phyloP scores from a whole-genome alignment of 257 asterid genomes.

The Gentiana straminea region DNA sequence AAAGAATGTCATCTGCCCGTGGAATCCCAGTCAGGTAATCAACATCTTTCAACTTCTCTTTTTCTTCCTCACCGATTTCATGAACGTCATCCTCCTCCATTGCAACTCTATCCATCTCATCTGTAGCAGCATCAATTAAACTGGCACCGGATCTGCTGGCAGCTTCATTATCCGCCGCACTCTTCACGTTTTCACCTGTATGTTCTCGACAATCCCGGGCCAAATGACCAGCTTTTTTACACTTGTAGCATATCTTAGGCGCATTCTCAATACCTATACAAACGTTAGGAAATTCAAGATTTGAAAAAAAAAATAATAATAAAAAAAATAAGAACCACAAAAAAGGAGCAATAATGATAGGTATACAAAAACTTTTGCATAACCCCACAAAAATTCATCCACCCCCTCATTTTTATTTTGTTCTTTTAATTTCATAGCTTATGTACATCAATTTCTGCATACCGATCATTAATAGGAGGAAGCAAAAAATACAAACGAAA shows the following conservation, averaged over 20 bases:
- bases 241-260: constrained; percentile 72
- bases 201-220: constrained; percentile 83
- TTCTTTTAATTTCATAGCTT: no score
- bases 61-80: constrained; percentile 98
- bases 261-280: constrained; percentile 45
- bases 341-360: no score
- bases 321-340: no score
- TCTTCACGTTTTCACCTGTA: constrained; percentile 30
- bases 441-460: no score
- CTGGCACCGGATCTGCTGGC: constrained; percentile 11
- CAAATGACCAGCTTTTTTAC: constrained; percentile 76
- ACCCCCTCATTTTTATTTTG: no score
- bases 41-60: constrained; percentile 65
- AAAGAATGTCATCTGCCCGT: constrained; percentile 49
- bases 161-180: constrained; percentile 22
- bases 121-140: constrained; percentile 7
- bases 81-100: constrained; percentile 97
- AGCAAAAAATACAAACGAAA: no score
- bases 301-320: no score
- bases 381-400: no score
- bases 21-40: constrained; percentile 97
- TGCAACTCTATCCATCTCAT: constrained; percentile 50
- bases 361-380: no score
- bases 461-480: no score
- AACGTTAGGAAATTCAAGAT: no score